Conservation (phyloP, 176 grass and related monocot species). For the Stipa capillata region DNA sequence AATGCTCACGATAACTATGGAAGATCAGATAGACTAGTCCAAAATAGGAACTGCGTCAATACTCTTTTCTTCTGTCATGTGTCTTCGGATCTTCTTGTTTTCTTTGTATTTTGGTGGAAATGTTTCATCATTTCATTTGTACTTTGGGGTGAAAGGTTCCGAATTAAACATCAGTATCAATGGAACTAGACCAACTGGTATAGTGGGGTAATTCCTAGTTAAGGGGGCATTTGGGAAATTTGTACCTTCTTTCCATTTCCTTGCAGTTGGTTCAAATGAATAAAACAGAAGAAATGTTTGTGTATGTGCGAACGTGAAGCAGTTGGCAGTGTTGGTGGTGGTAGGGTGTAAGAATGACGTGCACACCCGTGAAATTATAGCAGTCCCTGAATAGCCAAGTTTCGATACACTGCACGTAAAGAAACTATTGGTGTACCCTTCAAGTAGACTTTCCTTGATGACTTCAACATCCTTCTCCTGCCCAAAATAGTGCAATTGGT, state of each 20-base stretch:
- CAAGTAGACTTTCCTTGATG: slow-evolving; percentile 66
- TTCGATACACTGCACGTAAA: slow-evolving; percentile 95
- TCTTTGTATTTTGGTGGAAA: not conserved
- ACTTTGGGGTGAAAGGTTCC: not conserved
- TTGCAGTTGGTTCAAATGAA: slow-evolving; percentile 8
- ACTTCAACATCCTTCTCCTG: slow-evolving; percentile 94
- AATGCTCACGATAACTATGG: not conserved
- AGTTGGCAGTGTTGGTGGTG: not conserved
- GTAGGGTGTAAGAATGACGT: not conserved
- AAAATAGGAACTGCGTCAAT: not conserved
- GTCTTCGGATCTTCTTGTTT: not conserved
- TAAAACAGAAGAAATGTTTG: slow-evolving; percentile 27
- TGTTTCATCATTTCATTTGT: not conserved
- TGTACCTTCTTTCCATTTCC: not conserved
- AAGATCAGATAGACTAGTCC: not conserved
- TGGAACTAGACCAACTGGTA: not conserved
- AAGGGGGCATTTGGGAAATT: not conserved
- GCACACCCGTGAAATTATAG: slow-evolving; percentile 87
- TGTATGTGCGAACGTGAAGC: not conserved
- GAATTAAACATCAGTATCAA: not conserved
- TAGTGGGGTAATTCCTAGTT: not conserved
- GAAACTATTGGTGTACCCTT: slow-evolving; percentile 93
- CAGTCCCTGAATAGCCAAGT: slow-evolving; percentile 90
- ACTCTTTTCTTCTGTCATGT: not conserved
- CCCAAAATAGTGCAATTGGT: slow-evolving; percentile 12